Evolutionary conservation across 1,284 basidiomycete species (phyloP).

Genomic region (Ustilago lituana): DNA sequence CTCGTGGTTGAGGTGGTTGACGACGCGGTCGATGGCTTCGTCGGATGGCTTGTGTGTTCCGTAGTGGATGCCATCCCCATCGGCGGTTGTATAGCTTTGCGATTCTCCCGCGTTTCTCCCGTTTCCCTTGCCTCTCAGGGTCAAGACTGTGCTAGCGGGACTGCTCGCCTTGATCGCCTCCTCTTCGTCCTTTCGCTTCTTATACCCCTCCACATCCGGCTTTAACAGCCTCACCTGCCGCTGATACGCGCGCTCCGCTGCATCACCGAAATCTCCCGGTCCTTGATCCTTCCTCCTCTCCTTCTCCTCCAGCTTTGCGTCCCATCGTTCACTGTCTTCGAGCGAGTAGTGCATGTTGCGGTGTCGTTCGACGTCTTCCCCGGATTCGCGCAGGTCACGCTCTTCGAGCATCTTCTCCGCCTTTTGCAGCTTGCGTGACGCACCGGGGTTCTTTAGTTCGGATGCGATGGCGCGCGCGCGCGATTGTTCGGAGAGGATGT

Average conservation of each 20-base stretch:
- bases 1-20: conserved; percentile 89
- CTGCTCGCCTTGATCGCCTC: background rate
- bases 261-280: conserved; percentile 90
- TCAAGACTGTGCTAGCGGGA: background rate
- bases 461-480: conserved; percentile 37
- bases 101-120: background rate
- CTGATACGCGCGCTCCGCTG: conserved; percentile 87
- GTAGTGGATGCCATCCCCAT: conserved; percentile 70
- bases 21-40: conserved; percentile 91
- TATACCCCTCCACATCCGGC: conserved; percentile 84
- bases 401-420: conserved; percentile 87
- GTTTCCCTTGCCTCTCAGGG: background rate
- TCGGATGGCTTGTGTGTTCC: conserved; percentile 93
- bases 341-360: conserved; percentile 94
- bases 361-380: conserved; percentile 76
- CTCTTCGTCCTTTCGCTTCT: conserved; percentile 80
- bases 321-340: conserved; percentile 94
- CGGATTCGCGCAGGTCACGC: conserved; percentile 85
- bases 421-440: conserved; percentile 68
- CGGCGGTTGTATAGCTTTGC: background rate
- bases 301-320: conserved; percentile 82
- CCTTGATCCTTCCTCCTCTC: conserved; percentile 80
- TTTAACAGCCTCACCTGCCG: conserved; percentile 87
- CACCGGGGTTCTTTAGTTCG: conserved; percentile 15
- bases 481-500: conserved; percentile 50